Evolutionary conservation across 805 yeast genomes (phyloP).

Genomic region (Candida maesae): DNA sequence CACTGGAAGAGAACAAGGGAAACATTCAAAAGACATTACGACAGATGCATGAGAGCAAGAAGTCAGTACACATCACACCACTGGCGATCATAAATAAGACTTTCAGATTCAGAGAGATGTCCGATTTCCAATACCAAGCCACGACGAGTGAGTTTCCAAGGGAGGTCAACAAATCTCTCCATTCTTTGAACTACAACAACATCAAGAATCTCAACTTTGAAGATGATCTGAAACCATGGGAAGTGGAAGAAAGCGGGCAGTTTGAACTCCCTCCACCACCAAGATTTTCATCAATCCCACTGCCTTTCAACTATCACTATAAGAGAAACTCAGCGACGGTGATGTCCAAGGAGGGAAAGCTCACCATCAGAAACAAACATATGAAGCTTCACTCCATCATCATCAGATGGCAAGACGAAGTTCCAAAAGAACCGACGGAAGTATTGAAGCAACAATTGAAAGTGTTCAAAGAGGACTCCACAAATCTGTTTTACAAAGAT

Average conservation of each 20-base stretch:
- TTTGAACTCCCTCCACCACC: constrained; percentile 84
- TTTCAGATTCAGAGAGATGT: constrained; percentile 76
- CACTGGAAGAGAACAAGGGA: constrained; percentile 39
- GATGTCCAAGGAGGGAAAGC: constrained; percentile 40
- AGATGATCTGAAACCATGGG: constrained; percentile 36
- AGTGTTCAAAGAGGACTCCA: constrained; percentile 30
- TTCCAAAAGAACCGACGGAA: constrained; percentile 49
- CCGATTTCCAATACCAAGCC: constrained; percentile 79
- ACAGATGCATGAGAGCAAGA: constrained; percentile 28
- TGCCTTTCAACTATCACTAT: constrained; percentile 76
- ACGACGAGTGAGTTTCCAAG: constrained; percentile 49
- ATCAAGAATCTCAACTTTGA: constrained; percentile 37
- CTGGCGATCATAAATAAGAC: constrained; percentile 64
- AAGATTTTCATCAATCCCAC: constrained; percentile 65
- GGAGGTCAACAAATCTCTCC: constrained; percentile 37
- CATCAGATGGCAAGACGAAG: constrained; percentile 43
- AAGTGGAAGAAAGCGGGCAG: constrained; percentile 15
- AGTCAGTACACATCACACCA: constrained; percentile 47
- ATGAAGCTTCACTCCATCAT: constrained; percentile 51
- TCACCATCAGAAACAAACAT: constrained; percentile 41
- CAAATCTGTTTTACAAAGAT: constrained; percentile 26
- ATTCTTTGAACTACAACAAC: constrained; percentile 37
- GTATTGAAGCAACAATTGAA: constrained; percentile 45
- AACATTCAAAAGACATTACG: constrained; percentile 41
- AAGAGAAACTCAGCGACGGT: constrained; percentile 63